Percentiles rank a stretch among this genome's conserved stretches.
Conservation (phyloP, 1,284 basidiomycete species). For the Rhodotorula mucilaginosa region DNA sequence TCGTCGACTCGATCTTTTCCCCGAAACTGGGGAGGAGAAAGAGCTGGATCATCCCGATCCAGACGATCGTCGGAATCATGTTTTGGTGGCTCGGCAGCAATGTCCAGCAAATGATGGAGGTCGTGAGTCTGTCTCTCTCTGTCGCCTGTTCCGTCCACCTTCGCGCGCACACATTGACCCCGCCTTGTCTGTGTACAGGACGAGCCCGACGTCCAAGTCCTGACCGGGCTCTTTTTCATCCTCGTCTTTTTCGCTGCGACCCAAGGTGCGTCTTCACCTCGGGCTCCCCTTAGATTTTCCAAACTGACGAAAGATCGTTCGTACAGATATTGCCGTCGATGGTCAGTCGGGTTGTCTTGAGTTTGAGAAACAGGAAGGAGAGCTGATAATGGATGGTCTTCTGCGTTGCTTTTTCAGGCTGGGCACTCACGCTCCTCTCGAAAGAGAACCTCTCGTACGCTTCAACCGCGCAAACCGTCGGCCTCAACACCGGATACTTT, state of each 20-base stretch:
- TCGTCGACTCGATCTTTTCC: constrained; percentile 89
- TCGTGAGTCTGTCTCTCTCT: constrained; percentile 51
- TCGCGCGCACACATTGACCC: not conserved
- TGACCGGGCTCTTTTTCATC: constrained; percentile 84
- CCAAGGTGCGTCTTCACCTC: constrained; percentile 63
- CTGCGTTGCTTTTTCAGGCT: constrained; percentile 58
- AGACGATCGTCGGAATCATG: constrained; percentile 79
- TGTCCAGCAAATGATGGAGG: constrained; percentile 74
- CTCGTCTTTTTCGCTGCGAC: constrained; percentile 95
- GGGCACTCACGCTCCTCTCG: constrained; percentile 95
- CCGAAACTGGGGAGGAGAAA: constrained; percentile 82
- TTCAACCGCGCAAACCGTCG: constrained; percentile 96
- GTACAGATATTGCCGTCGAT: constrained; percentile 56
- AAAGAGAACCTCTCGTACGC: constrained; percentile 94
- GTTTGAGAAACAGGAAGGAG: no score
- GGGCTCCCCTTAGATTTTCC: not conserved
- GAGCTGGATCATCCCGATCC: constrained; percentile 98
- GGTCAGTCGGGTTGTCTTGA: not conserved
- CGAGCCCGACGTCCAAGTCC: constrained; percentile 70
- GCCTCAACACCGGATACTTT: constrained; percentile 93
- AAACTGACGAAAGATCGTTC: not conserved
- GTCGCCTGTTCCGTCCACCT: not conserved
- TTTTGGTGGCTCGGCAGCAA: constrained; percentile 84
- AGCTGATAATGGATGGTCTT: not conserved
- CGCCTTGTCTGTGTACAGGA: constrained; percentile 57